A percentile compares a stretch with the other conserved stretches of the same genome.
Conservation (phyloP, 345 rosid genomes). For the Arabis alpina region DNA sequence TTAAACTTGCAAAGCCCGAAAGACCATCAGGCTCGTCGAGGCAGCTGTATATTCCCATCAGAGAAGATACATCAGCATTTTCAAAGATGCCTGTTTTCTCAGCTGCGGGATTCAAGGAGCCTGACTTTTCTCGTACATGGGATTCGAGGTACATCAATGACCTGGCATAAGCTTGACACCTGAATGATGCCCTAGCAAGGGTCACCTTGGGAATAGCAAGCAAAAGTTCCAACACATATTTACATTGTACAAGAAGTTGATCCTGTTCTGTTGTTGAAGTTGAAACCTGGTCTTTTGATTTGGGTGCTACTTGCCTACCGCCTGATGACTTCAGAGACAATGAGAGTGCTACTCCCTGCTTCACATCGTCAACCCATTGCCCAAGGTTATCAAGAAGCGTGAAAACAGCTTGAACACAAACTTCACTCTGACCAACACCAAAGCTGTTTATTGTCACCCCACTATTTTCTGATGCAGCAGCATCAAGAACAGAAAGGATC, state of each 20-base stretch:
- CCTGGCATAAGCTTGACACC: slow-evolving; percentile 95
- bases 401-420: slow-evolving; percentile 93
- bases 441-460: slow-evolving; percentile 59
- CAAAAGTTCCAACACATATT: slow-evolving; percentile 87
- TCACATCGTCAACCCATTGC: slow-evolving; percentile 95
- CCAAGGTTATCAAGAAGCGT: slow-evolving; percentile 98
- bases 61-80: slow-evolving; percentile 87
- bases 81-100: slow-evolving; percentile 85
- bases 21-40: slow-evolving; percentile 96
- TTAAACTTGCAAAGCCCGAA: slow-evolving; percentile 87
- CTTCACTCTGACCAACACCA: slow-evolving; percentile 79
- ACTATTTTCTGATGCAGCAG: slow-evolving; percentile 79
- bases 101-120: slow-evolving; percentile 94
- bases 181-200: slow-evolving; percentile 88
- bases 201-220: slow-evolving; percentile 83
- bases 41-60: slow-evolving; percentile 93
- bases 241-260: slow-evolving; percentile 79
- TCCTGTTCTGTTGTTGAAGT: slow-evolving; percentile 58
- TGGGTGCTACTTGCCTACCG: slow-evolving; percentile 66
- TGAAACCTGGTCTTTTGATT: slow-evolving; percentile 59
- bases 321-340: slow-evolving; percentile 58
- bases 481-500: slow-evolving; percentile 84
- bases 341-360: slow-evolving; percentile 85
- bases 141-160: slow-evolving; percentile 97
- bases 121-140: slow-evolving; percentile 80